Base-by-base conservation (phyloP, 257 asterid species). In the Solanum commersonii region DNA sequence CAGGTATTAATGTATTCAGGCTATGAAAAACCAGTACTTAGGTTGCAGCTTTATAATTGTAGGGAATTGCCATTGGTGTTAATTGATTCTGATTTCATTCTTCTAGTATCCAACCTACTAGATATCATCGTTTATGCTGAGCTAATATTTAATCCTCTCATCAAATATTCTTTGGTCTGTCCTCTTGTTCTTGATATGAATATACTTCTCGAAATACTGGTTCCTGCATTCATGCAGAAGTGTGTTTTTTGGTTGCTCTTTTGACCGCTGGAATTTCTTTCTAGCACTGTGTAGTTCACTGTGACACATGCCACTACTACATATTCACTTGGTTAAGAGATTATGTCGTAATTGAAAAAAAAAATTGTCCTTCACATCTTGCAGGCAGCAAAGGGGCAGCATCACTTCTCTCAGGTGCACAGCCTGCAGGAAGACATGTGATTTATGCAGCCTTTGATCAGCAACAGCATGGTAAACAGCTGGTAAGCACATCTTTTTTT, bases 341-440 rank as follows among this genome's bases (percentile, higher is more conserved):
- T 27, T 44, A 16, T 4, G 1, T 27, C 9, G 1, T 44, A 44
- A 16, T 25, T 42, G 18, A 44, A 44, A 52, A 52, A 18, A 49
- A 18, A 16, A 16, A 3, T 22, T 4, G 11, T 31, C 42, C 25
- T 20, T 49, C 70, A 31, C 63, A 8, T 77, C 63, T 42, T 90
- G 89, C 93, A 97, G 99, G 98, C 42, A 92, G 83, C 89, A 94
- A 92, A 87, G 99, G 99, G 90, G 98, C 99, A 88, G 91, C 93
- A 13, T 40, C 90, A 37, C 87, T 97, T 88, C 92, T 96, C 87
- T 90, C 95, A 88, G 90, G 92, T 90, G 91, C 95, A 82, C 94
- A 95, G 88, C 92, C 95, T 71, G 90, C 91, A 68, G 98, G 95
- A 74, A 92, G 96, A 89, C 95, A 93, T 90, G 96, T 97, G 72